phyloP scores from a whole-genome alignment of 225 moss, liverwort and hornwort species.

The Asterella californica region DNA sequence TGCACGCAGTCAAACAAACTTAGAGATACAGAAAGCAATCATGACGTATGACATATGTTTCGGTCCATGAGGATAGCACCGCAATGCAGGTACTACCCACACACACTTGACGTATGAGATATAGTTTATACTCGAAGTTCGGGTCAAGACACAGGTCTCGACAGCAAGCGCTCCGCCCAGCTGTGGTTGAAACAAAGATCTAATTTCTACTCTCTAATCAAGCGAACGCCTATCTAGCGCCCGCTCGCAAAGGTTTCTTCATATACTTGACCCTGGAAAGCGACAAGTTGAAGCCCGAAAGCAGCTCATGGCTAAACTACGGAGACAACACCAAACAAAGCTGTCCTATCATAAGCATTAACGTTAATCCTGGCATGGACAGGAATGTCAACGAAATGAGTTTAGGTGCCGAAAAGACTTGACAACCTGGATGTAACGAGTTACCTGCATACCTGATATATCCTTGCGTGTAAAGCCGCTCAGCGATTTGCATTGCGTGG shows the following conservation, averaged over 20 bases:
- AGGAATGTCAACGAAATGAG: not conserved
- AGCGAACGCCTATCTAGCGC: not conserved
- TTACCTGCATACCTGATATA: constrained; percentile 68
- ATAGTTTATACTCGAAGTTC: not conserved
- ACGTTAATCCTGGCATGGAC: not conserved
- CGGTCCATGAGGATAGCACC: no score
- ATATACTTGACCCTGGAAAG: not conserved
- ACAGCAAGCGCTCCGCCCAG: not conserved
- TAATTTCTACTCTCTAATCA: not conserved
- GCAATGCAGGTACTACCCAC: no score
- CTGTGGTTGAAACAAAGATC: not conserved
- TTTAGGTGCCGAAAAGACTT: not conserved
- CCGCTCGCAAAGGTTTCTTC: not conserved
- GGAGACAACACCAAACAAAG: not conserved
- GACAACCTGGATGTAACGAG: not conserved
- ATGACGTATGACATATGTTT: no score
- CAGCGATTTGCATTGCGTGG: constrained; percentile 96
- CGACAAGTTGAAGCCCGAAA: not conserved
- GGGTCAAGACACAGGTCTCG: not conserved
- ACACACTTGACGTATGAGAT: not conserved
- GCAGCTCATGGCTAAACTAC: not conserved
- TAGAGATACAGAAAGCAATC: not conserved
- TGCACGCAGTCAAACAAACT: not conserved
- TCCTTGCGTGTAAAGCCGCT: constrained; percentile 96
- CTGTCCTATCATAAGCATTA: not conserved